These are phyloP conservation scores for Paraurostyla sp. DNA, from an alignment of 73 alveolate species.

Conservation along the genomic window DNA sequence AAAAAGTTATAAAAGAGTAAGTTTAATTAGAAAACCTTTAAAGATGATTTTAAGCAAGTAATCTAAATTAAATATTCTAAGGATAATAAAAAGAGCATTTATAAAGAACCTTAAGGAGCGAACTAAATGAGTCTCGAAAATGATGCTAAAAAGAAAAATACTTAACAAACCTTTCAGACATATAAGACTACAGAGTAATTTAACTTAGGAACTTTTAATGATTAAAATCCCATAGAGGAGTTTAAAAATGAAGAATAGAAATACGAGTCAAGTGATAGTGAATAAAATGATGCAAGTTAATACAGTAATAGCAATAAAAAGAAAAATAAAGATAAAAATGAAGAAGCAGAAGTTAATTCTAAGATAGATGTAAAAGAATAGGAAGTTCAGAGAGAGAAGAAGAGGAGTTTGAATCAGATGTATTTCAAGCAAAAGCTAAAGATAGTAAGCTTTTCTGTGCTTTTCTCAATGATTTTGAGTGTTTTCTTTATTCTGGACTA, in stretches of 20 bases:
- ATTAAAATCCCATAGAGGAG: background rate
- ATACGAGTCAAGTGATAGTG: background rate
- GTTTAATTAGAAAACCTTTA: no score
- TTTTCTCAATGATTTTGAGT: constrained; percentile 28
- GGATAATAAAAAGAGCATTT: no score
- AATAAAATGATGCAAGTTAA: background rate
- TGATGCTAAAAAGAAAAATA: background rate
- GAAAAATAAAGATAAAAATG: background rate
- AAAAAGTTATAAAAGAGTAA: no score
- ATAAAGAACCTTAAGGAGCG: no score
- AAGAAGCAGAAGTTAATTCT: background rate
- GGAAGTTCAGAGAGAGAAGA: constrained; percentile 12
- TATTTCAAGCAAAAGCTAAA: background rate
- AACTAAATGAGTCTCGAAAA: background rate
- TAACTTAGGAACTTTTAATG: background rate
- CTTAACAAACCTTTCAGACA: background rate
- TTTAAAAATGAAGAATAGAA: background rate
- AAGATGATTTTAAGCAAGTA: no score
- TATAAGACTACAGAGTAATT: background rate
- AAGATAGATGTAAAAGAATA: background rate
- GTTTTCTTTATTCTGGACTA: constrained; percentile 21
- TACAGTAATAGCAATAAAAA: background rate
- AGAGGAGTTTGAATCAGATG: background rate
- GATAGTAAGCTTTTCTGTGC: background rate
- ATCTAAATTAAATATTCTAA: no score